Percentiles rank a stretch among this genome's conserved stretches.
These are phyloP conservation scores for Aspergillus cavernicola DNA, from an alignment of 495 filamentous ascomycete genomes.

Conservation along the genomic window DNA sequence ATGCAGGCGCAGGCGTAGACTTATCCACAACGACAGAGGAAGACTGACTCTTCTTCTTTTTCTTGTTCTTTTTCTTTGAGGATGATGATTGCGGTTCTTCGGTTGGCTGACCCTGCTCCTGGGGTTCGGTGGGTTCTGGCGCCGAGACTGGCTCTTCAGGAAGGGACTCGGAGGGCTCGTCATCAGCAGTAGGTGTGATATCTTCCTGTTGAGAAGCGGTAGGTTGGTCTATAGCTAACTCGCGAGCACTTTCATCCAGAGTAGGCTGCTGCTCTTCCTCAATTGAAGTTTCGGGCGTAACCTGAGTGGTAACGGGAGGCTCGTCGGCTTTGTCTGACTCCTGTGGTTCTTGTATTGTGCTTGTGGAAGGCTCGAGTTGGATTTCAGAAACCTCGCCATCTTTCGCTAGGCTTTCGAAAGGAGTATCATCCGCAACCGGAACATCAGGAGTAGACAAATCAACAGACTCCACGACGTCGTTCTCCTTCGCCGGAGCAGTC, in stretches of 20 bases:
- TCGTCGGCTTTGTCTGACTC: background rate
- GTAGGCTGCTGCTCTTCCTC: constrained; percentile 1
- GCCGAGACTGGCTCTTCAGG: background rate
- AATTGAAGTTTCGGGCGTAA: background rate
- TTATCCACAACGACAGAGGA: constrained; percentile 1
- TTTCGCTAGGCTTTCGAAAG: background rate
- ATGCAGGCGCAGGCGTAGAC: background rate
- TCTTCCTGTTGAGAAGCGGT: constrained; percentile 26
- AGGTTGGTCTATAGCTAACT: constrained; percentile 14
- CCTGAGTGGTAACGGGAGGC: background rate
- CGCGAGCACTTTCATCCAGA: constrained; percentile 4
- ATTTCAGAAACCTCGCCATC: background rate
- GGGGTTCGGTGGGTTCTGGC: background rate
- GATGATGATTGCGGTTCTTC: constrained; percentile 16
- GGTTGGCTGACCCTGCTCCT: background rate
- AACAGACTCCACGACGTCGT: background rate
- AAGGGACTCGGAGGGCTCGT: background rate
- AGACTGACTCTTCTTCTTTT: constrained; percentile 31
- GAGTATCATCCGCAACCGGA: background rate
- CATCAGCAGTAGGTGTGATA: background rate
- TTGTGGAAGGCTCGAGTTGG: constrained; percentile 1
- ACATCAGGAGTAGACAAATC: background rate
- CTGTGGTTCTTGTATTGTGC: background rate
- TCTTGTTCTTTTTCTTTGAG: constrained; percentile 40
- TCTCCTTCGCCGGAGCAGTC: constrained; percentile 11